Conservation (phyloP, 2,329 filamentous ascomycete species). For the Drechslerella stenobrocha region DNA sequence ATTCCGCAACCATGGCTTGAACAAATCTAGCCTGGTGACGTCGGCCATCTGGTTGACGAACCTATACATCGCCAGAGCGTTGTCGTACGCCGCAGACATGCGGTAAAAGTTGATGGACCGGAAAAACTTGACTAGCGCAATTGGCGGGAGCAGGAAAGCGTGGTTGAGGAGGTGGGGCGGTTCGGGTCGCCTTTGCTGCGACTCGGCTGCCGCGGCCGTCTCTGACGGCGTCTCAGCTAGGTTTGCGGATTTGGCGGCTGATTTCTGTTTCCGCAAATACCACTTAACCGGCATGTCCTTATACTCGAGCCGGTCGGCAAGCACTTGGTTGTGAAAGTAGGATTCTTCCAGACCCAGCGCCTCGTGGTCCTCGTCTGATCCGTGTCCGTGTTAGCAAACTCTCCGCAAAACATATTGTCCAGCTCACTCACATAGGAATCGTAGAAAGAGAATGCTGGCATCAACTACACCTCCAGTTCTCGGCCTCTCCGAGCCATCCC, state of each 20-base stretch:
- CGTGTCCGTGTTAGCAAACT: conserved; percentile 15
- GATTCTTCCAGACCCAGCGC: conserved; percentile 68
- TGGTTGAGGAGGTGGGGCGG: conserved; percentile 75
- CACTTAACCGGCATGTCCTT: conserved; percentile 74
- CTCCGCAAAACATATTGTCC: background rate
- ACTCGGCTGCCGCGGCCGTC: too few relatives aligned
- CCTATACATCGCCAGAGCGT: conserved; percentile 61
- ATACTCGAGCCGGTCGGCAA: conserved; percentile 74
- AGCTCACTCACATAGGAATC: conserved; percentile 67
- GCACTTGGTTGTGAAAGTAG: conserved; percentile 74
- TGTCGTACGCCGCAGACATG: conserved; percentile 80
- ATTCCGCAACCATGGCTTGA: conserved; percentile 44
- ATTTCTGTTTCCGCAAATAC: conserved; percentile 62
- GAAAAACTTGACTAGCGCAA: conserved; percentile 78
- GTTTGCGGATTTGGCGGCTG: conserved; percentile 13
- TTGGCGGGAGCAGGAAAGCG: conserved; percentile 75
- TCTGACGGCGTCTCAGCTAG: conserved; percentile 7
- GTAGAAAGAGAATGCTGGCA: conserved; percentile 73
- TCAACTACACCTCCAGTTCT: conserved; percentile 72
- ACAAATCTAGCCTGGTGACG: conserved; percentile 54
- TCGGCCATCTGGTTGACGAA: conserved; percentile 58
- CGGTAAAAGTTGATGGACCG: conserved; percentile 81
- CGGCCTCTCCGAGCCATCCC: conserved; percentile 75
- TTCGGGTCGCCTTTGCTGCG: conserved; percentile 61
- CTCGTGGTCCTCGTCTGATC: conserved; percentile 65